Evolutionary conservation across 164 flowering plant genomes (phyloP), one percentile per base, ranked within the genome.

Genomic region (Berberis vulgaris): DNA sequence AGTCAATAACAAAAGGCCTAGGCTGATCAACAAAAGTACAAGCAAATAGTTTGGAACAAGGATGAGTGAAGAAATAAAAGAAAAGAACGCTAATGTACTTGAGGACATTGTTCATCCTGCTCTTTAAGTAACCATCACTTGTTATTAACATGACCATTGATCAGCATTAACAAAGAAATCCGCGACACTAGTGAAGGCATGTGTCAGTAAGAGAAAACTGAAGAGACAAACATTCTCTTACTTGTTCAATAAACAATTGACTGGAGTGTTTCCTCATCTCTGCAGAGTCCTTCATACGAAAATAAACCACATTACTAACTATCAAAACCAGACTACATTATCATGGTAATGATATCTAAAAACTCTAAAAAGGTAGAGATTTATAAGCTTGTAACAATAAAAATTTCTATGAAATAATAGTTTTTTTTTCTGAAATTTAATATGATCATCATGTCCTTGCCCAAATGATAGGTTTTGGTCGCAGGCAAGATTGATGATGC

Each of bases 401-500:
- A 26, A 26, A 26, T 26, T 26, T 26, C 26, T 26, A 26, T 26
- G 26, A 26, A 26, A 26, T 26, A 26, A 26, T 26, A 26, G 0
- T 26, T 26, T 26, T 26, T 26, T 26, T 26, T 26, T 26, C 26
- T 26, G 26, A 26, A 26, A 26, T 26, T 26, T 26, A 26, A 26
- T 26, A 26, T 26, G 26, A 26, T 26, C 26, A 26, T 26, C 26
- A 26, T 26, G 26, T 49, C 52, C 43, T 7, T 54, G 41, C 38
- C 99, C 7, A 94, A 66, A 85, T 94, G 99, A 68, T 89, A 91
- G 44, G 91, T 88, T 65, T 82, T 87, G 49, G 86, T 83, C 57
- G 96, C 91, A 4, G 99, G 99, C 79, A 94, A 79, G 72, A 94
- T 70, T 12, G 93, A 83, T 61, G 97, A 74, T 63, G 96, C 97